Evolutionary conservation across 805 yeast genomes (phyloP).

Genomic region (Hagleromyces aurorensis): DNA sequence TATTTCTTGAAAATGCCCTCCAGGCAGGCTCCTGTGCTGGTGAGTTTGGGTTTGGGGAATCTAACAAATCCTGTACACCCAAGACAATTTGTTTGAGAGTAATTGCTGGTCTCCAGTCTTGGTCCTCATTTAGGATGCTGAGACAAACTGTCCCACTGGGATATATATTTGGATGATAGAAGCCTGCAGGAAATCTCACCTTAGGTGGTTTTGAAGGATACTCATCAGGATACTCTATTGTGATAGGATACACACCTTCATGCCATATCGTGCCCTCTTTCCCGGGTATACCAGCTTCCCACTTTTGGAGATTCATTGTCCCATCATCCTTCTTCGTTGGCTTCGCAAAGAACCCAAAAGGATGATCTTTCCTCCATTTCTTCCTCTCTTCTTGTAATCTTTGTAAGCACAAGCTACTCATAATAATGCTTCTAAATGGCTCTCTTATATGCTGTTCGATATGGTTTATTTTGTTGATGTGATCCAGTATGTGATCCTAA

Average conservation of each 20-base stretch:
- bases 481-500: too few relatives aligned
- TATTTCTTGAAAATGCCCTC: conserved; percentile 71
- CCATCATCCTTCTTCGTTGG: conserved; percentile 81
- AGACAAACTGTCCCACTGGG: conserved; percentile 97
- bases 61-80: conserved; percentile 87
- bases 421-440: too few relatives aligned
- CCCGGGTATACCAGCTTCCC: conserved; percentile 98
- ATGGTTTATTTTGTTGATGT: too few relatives aligned
- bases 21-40: conserved; percentile 98
- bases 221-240: conserved; percentile 77
- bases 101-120: conserved; percentile 97
- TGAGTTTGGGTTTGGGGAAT: conserved; percentile 86
- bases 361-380: conserved; percentile 98
- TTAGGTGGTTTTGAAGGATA: conserved; percentile 97
- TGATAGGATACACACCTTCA: conserved; percentile 80
- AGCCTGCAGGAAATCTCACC: conserved; percentile 78
- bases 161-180: conserved; percentile 95
- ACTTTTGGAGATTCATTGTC: conserved; percentile 67
- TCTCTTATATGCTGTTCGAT: too few relatives aligned
- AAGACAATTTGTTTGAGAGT: conserved; percentile 80
- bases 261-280: conserved; percentile 81
- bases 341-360: conserved; percentile 93
- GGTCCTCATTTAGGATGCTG: conserved; percentile 85
- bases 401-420: conserved; percentile 59
- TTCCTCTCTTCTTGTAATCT: conserved; percentile 93